Conservation (phyloP, 306 rosid genomes). For the Cucumis melo region DNA sequence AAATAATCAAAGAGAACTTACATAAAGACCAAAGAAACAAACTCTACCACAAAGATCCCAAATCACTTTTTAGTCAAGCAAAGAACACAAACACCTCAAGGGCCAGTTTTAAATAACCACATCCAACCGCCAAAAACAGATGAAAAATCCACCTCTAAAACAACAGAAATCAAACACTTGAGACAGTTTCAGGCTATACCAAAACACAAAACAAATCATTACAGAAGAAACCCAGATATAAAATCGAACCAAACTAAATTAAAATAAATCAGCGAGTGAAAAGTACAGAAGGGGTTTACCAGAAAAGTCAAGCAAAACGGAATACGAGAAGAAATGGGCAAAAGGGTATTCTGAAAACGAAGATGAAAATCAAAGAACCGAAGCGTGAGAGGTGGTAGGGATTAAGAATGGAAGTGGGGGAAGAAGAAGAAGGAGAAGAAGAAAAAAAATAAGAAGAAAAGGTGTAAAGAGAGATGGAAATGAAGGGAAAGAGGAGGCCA, state of each 20-base stretch:
- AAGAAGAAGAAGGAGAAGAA: neutral
- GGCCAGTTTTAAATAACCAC: neutral
- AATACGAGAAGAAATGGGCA: conserved; percentile 15
- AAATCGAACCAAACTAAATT: neutral
- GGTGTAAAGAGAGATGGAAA: neutral
- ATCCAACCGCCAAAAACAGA: neutral
- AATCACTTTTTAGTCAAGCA: neutral
- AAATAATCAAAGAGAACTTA: neutral
- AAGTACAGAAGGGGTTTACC: conserved; percentile 10
- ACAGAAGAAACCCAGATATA: neutral
- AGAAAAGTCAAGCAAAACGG: conserved; percentile 19
- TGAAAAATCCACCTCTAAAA: neutral
- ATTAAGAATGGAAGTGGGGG: neutral
- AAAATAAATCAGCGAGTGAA: neutral
- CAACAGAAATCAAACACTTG: neutral
- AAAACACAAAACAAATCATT: neutral
- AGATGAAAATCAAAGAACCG: conserved; percentile 18
- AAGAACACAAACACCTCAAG: neutral
- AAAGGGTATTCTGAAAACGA: conserved; percentile 13
- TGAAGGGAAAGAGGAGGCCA: neutral
- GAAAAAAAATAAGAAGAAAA: neutral
- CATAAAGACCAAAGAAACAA: neutral
- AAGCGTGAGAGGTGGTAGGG: neutral
- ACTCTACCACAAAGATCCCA: neutral
- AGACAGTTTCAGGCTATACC: neutral